Conservation (phyloP, 2,329 filamentous ascomycete genomes). For the Phaeosphaeria sp. region DNA sequence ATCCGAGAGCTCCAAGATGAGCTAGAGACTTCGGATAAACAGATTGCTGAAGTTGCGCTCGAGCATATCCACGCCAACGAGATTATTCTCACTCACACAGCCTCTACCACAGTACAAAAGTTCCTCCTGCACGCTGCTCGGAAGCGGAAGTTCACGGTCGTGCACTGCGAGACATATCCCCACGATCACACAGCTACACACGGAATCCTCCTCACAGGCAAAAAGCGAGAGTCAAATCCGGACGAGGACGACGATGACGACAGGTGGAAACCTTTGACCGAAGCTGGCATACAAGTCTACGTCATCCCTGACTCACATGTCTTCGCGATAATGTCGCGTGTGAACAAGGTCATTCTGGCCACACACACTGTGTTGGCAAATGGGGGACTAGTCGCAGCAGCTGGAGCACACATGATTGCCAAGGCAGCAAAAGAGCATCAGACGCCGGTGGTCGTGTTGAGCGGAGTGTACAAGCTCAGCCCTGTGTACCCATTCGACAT, state of each 20-base stretch:
- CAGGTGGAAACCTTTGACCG: slow-evolving; percentile 79
- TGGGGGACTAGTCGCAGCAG: slow-evolving; percentile 82
- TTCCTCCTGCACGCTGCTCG: slow-evolving; percentile 87
- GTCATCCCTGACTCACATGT: slow-evolving; percentile 84
- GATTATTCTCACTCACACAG: slow-evolving; percentile 87
- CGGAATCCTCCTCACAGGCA: slow-evolving; percentile 65
- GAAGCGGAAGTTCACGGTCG: slow-evolving; percentile 90
- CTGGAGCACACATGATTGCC: slow-evolving; percentile 83
- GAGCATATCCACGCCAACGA: slow-evolving; percentile 94
- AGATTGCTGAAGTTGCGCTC: slow-evolving; percentile 86
- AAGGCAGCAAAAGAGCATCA: slow-evolving; percentile 82
- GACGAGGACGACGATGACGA: slow-evolving; percentile 60
- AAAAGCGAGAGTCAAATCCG: slow-evolving; percentile 51
- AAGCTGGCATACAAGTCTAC: slow-evolving; percentile 81
- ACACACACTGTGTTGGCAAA: slow-evolving; percentile 89
- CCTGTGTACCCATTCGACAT: slow-evolving; percentile 87
- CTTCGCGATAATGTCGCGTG: slow-evolving; percentile 91
- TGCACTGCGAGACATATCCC: slow-evolving; percentile 77
- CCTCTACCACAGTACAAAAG: slow-evolving; percentile 84
- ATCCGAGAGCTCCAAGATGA: slow-evolving; percentile 97
- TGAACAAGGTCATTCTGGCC: slow-evolving; percentile 93
- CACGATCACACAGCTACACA: slow-evolving; percentile 72
- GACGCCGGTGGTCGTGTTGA: slow-evolving; percentile 86
- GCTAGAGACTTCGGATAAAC: slow-evolving; percentile 88
- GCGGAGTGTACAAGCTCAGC: slow-evolving; percentile 91